A percentile compares a stretch with the other conserved stretches of the same genome.
Evolutionary conservation across 345 rosid genomes (phyloP).

Genomic region (Syzygium grande): DNA sequence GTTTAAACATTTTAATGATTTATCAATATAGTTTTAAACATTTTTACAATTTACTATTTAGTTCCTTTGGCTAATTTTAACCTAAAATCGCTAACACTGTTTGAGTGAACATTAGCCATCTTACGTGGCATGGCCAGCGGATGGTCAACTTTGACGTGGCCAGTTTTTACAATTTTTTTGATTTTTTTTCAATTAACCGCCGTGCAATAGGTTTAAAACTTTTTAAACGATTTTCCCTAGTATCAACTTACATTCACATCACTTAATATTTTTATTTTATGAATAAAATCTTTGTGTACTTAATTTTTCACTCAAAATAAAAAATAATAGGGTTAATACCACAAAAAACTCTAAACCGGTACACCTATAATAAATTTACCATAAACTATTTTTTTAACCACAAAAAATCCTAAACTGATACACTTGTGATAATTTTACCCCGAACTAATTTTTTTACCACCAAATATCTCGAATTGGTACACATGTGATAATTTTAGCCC

Average conservation of each 20-base stretch:
- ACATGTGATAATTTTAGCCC: too few relatives aligned
- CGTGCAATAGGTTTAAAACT: fast-evolving
- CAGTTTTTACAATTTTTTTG: fast-evolving
- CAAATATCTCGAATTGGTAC: too few relatives aligned
- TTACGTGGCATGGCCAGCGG: fast-evolving
- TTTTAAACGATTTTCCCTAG: not conserved
- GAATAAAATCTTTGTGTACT: not conserved
- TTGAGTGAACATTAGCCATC: not conserved
- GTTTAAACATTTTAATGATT: too few relatives aligned
- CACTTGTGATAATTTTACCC: too few relatives aligned
- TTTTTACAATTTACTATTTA: not conserved
- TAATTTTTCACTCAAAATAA: not conserved
- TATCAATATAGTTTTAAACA: not conserved
- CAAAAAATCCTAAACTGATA: too few relatives aligned
- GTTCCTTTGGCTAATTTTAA: not conserved
- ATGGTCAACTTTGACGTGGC: too few relatives aligned
- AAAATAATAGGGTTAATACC: not conserved
- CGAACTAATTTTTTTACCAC: too few relatives aligned
- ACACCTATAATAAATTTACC: too few relatives aligned
- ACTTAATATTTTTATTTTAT: not conserved
- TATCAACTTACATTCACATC: not conserved
- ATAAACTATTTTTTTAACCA: too few relatives aligned
- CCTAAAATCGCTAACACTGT: fast-evolving
- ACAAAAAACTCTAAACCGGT: too few relatives aligned
- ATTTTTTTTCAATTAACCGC: not conserved